Evolutionary conservation across 2,329 filamentous ascomycete genomes (phyloP), one percentile per base, ranked within the genome.

Genomic region (Aspergillus ibericus): DNA sequence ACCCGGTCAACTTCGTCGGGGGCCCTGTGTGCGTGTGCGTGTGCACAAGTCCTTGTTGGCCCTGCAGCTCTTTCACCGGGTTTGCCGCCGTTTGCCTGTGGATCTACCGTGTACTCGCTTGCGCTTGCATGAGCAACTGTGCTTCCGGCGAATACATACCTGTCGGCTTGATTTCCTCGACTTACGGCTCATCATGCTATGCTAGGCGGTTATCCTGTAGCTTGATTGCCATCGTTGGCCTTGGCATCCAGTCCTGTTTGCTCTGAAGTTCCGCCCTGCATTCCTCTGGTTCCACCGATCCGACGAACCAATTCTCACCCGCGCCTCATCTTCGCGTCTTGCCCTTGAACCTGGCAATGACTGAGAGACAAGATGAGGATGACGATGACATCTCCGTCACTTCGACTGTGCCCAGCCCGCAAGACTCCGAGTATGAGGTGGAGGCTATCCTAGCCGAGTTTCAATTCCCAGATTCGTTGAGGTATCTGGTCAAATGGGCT

Each of bases 401-500:
- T 0, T 88, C 86, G 1, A 87, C 83, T 1, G 66, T 58, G 2
- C 49, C 42, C 13, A 78, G 75, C 62, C 76, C 81, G 12, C 67
- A 74, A 2, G 75, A 80, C 25, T 72, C 77, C 13, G 81, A 84
- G 59, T 88, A 82, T 67, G 73, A 78, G 2, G 81, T 88, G 6
- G 82, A 87, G 44, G 73, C 74, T 15, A 79, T 89, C 34, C 70
- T 85, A 16, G 78, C 78, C 0, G 80, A 87, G 65, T 73, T 64
- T 1, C 60, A 71, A 8, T 55, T 68, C 4, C 63, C 75, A 4
- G 70, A 70, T 10, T 73, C 73, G 5, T 67, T 69, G 15, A 72
- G 67, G 22, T 91, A 85, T 67, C 79, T 92, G 1, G 82, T 90
- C 20, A 81, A 84, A 59, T 92, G 88, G 89, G 76, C 78, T 25